Conservation (phyloP, 78 protist species). For the Dictyostelium firmibasis region DNA sequence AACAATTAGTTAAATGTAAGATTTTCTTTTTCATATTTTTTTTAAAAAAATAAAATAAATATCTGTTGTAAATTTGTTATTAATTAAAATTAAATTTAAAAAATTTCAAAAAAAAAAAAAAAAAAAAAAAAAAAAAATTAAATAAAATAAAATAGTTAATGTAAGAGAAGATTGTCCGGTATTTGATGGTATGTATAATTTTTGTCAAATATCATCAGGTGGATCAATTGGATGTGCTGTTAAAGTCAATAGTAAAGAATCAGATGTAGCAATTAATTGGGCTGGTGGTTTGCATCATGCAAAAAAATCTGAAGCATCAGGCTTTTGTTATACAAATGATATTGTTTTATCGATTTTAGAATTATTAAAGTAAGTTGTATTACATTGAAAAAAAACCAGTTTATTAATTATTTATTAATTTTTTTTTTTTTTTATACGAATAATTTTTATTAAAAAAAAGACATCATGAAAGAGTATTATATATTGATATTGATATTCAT, state of each 20-base stretch:
- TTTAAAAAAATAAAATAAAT: constrained; percentile 16
- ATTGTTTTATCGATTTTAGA: constrained; percentile 98
- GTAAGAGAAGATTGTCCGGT: constrained; percentile 99
- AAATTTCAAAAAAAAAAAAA: constrained; percentile 8
- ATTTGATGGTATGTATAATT: constrained; percentile 97
- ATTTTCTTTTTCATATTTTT: background rate
- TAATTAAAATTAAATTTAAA: no score
- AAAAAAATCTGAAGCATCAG: constrained; percentile 95
- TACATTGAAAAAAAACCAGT: no score
- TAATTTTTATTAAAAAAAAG: background rate
- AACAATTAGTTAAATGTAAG: background rate
- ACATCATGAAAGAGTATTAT: constrained; percentile 91
- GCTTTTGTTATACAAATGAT: constrained; percentile 99
- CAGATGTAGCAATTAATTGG: constrained; percentile 98
- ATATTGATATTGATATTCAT: constrained; percentile 98
- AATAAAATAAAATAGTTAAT: constrained; percentile 70
- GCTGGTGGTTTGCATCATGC: constrained; percentile 99
- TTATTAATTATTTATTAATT: background rate
- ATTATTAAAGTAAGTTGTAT: constrained; percentile 87
- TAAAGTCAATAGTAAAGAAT: constrained; percentile 70
- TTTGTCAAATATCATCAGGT: constrained; percentile 96
- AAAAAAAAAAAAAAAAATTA: background rate
- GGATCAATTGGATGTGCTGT: constrained; percentile 96
- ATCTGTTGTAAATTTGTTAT: constrained; percentile 91
- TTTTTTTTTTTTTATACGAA: no score